A percentile compares a stretch with the other conserved stretches of the same genome.
These are phyloP conservation scores for Diphasiastrum complanatum DNA, from an alignment of 83 land plant genomes.

Conservation along the genomic window DNA sequence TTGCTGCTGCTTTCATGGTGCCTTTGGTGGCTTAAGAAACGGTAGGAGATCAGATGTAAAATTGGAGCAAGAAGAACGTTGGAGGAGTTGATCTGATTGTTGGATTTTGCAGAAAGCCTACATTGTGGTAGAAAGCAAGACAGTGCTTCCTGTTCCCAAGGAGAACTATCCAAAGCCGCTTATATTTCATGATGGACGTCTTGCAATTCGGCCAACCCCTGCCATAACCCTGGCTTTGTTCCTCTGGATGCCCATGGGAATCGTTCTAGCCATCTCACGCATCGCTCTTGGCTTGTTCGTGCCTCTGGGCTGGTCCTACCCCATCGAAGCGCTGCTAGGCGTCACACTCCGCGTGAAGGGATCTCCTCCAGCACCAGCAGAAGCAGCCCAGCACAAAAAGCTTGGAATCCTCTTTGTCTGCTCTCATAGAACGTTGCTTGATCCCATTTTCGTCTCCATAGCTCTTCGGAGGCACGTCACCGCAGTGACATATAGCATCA, in stretches of 20 bases:
- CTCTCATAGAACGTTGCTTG: conserved; percentile 16
- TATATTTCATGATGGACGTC: conserved; percentile 56
- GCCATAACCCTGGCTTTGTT: conserved; percentile 18
- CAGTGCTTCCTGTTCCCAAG: not conserved
- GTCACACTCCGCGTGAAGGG: conserved; percentile 42
- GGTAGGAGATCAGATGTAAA: not conserved
- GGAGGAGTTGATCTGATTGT: not conserved
- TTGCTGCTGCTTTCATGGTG: not conserved
- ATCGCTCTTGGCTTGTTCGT: conserved; percentile 30
- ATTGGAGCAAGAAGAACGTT: not conserved
- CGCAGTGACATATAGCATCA: conserved; percentile 27
- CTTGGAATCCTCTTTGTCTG: conserved; percentile 22
- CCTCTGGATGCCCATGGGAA: conserved; percentile 42
- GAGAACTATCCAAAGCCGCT: conserved; percentile 32
- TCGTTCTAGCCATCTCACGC: conserved; percentile 33
- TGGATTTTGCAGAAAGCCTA: conserved; percentile 10
- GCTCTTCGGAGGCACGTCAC: conserved; percentile 16
- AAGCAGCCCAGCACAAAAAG: not conserved
- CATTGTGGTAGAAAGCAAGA: not conserved
- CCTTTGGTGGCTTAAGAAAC: not conserved
- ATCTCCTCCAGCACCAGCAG: conserved; percentile 33
- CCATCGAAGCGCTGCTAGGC: conserved; percentile 25
- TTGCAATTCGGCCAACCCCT: conserved; percentile 45
- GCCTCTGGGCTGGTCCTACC: conserved; percentile 36
- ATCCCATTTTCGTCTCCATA: conserved; percentile 15